phyloP scores from a whole-genome alignment of 179 eudicot genomes.

The Drosera spatulata region DNA sequence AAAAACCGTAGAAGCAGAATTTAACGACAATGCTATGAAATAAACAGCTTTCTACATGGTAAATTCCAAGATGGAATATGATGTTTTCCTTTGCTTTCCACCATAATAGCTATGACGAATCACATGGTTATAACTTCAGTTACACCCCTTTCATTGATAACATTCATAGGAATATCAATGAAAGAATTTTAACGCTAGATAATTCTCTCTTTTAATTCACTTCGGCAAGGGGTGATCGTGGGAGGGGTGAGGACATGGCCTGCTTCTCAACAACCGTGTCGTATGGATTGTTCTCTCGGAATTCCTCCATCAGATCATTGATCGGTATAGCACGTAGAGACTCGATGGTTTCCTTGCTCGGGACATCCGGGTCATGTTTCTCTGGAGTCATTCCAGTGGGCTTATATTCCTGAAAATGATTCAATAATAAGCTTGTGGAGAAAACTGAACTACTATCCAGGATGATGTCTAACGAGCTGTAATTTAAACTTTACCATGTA shows the following conservation, averaged over 20 bases:
- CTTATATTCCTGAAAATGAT: conserved; percentile 67
- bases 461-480: not conserved
- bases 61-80: no score
- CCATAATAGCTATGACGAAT: no score
- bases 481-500: conserved; percentile 45
- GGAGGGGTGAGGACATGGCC: conserved; percentile 46
- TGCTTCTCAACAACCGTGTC: conserved; percentile 64
- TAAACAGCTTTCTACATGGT: no score
- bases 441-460: no score
- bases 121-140: no score
- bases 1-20: no score
- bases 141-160: no score
- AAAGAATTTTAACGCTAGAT: no score
- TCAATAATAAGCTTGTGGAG: no score
- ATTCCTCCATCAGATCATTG: conserved; percentile 73
- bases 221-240: conserved; percentile 76
- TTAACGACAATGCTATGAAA: no score
- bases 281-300: conserved; percentile 69
- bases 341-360: conserved; percentile 74
- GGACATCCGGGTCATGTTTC: conserved; percentile 64
- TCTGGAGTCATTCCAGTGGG: conserved; percentile 79
- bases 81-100: no score
- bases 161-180: no score
- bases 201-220: conserved; percentile 28
- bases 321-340: conserved; percentile 79